Evolutionary conservation across 352 stramenopile species (phyloP).

Genomic region (Aphanomyces astaci): DNA sequence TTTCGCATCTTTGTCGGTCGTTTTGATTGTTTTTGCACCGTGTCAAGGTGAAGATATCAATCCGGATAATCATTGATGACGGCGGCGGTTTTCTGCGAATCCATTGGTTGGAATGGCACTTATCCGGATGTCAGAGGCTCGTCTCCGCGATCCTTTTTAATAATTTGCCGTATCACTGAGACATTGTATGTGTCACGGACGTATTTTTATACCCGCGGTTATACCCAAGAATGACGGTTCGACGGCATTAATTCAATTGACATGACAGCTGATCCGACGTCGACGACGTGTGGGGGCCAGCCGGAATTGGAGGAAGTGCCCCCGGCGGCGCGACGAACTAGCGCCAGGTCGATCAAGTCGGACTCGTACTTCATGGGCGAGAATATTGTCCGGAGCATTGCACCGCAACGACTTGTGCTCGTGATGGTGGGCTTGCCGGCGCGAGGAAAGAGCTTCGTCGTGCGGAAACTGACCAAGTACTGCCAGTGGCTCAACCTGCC

Average conservation of each 20-base stretch:
- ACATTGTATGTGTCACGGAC: background rate
- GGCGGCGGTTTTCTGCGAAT: background rate
- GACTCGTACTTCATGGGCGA: background rate
- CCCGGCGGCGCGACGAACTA: background rate
- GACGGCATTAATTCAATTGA: background rate
- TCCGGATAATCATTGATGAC: background rate
- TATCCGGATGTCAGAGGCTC: too few species aligned
- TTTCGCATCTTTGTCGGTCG: too few species aligned
- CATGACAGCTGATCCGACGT: background rate
- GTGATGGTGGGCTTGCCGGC: conserved; percentile 92
- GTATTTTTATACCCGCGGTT: background rate
- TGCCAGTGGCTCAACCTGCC: conserved; percentile 88
- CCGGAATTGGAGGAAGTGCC: background rate
- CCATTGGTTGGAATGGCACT: background rate
- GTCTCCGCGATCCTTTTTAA: too few species aligned
- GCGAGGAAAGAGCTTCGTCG: conserved; percentile 93
- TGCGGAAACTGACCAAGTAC: conserved; percentile 89
- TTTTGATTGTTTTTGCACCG: too few species aligned
- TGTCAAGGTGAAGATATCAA: background rate
- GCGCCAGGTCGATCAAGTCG: background rate
- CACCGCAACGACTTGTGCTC: conserved; percentile 72
- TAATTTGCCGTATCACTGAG: background rate
- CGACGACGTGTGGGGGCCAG: background rate
- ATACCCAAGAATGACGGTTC: too few species aligned
- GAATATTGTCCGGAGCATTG: conserved; percentile 14